A percentile compares a stretch with the other conserved stretches of the same genome.
These are phyloP conservation scores for Hippophae gyantsensis DNA, from an alignment of 306 rosid species.

Conservation along the genomic window DNA sequence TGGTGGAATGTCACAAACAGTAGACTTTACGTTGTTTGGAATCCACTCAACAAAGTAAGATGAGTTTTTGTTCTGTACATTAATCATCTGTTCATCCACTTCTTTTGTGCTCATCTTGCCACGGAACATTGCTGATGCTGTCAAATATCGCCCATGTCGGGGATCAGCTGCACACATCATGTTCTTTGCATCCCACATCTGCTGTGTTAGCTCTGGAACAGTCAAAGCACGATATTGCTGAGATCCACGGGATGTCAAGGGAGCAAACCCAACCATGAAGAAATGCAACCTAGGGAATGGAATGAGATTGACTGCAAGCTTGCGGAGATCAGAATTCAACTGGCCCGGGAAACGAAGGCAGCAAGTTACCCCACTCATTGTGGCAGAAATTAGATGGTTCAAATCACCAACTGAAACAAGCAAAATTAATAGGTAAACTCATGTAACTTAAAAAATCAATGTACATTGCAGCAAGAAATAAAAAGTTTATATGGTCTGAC, in stretches of 20 bases:
- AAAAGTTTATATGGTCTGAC: no score
- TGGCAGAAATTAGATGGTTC: slow-evolving; percentile 58
- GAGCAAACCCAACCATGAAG: slow-evolving; percentile 72
- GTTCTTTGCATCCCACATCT: slow-evolving; percentile 70
- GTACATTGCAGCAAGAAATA: no score
- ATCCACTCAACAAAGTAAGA: slow-evolving; percentile 71
- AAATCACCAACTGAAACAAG: slow-evolving; percentile 47
- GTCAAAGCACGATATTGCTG: slow-evolving; percentile 63
- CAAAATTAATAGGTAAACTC: not conserved
- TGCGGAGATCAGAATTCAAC: slow-evolving; percentile 58
- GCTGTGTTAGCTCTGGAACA: slow-evolving; percentile 63
- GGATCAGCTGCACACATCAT: slow-evolving; percentile 82
- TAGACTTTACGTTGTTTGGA: slow-evolving; percentile 60
- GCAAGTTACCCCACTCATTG: slow-evolving; percentile 70
- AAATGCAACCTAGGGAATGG: slow-evolving; percentile 65
- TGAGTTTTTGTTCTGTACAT: slow-evolving; percentile 62
- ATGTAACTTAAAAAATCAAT: not conserved
- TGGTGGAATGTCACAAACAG: slow-evolving; percentile 64
- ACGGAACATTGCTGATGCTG: slow-evolving; percentile 74
- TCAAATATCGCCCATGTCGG: slow-evolving; percentile 57
- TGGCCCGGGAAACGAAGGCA: slow-evolving; percentile 69
- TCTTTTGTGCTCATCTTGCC: slow-evolving; percentile 73
- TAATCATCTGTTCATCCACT: slow-evolving; percentile 66
- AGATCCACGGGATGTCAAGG: slow-evolving; percentile 62
- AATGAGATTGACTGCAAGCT: slow-evolving; percentile 57